Base-by-base conservation (phyloP, 306 rosid species). In the Lathyrus aphaca region DNA sequence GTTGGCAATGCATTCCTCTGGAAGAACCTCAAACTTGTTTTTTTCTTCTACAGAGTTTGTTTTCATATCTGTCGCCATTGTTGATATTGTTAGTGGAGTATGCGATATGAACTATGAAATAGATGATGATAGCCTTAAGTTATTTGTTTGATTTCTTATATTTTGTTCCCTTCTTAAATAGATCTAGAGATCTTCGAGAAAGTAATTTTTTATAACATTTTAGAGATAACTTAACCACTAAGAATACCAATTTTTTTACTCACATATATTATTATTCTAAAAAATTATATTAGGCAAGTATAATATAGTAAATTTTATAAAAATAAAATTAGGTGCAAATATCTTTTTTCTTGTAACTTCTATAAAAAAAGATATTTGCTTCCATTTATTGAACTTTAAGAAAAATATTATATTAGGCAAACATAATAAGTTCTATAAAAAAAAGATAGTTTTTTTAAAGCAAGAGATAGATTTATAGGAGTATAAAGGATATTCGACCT, bases 1-100 rank as follows among this genome's bases (percentile, higher is more conserved):
- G 6, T 6, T 8, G 1, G 74, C 64, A 4, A 78, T 57, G 74
- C 77, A 65, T 12, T 15, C 77, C 30, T 72, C 77, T 0, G 82
- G 69, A 39, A 71, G 53, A 0, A 16, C 58, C 8, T 19, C 56
- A 9, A 50, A 17, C 14, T 10, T 18, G 56, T 5, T 9, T 9
- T 50, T 17, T 18, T 50, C 29, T 18, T 17, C 6, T 50, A 3
- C 25, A 0, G 6, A 5, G 0, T n/a, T n/a, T 8, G 1, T 17
- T 50, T 50, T 50, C 29, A 17, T 50, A 5, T 18, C 27, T 2
- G 4, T 17, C 12, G 4, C 2, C 17, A 14, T 44, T 14, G 6
- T 13, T 11, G 15, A 10, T 43, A 12, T 14, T 44, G 15, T 42
- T 11, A 15, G 5, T 42, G 14, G 15, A 42, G 6, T 12, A 14